These are phyloP conservation scores for Myochromella boudieri DNA, from an alignment of 768 basidiomycete genomes.

Conservation along the genomic window DNA sequence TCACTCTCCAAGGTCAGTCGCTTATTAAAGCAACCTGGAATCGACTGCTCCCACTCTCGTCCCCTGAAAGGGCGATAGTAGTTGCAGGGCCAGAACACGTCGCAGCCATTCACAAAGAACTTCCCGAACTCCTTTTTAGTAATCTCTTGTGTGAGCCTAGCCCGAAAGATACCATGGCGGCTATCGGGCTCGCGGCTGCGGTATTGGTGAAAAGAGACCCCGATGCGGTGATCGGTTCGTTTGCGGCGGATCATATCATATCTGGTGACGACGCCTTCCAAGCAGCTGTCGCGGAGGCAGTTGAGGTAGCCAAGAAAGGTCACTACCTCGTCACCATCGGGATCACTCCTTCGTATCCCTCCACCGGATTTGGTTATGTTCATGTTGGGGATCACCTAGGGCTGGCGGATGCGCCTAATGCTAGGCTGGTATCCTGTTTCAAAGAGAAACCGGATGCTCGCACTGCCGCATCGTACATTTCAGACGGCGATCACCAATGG, in stretches of 20 bases:
- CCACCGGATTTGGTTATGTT: slow-evolving; percentile 87
- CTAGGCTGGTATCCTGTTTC: slow-evolving; percentile 80
- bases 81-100: slow-evolving; percentile 82
- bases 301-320: slow-evolving; percentile 75
- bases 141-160: slow-evolving; percentile 86
- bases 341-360: slow-evolving; percentile 87
- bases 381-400: slow-evolving; percentile 74
- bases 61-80: slow-evolving; percentile 69
- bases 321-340: slow-evolving; percentile 88
- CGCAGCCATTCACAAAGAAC: slow-evolving; percentile 71
- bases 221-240: slow-evolving; percentile 81
- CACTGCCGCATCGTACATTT: slow-evolving; percentile 83
- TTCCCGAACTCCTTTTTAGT: slow-evolving; percentile 67
- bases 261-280: slow-evolving; percentile 88
- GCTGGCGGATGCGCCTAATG: slow-evolving; percentile 74
- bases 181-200: slow-evolving; percentile 86
- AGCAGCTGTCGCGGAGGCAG: slow-evolving; percentile 81
- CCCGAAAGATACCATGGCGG: slow-evolving; percentile 88
- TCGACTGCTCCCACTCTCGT: slow-evolving; percentile 75
- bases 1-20: slow-evolving; percentile 84
- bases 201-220: slow-evolving; percentile 75
- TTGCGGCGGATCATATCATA: slow-evolving; percentile 94
- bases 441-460: slow-evolving; percentile 91
- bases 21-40: slow-evolving; percentile 92
- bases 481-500: slow-evolving; percentile 87